Evolutionary conservation across 305 asterid species (phyloP).

Genomic region (Plantago rigida): DNA sequence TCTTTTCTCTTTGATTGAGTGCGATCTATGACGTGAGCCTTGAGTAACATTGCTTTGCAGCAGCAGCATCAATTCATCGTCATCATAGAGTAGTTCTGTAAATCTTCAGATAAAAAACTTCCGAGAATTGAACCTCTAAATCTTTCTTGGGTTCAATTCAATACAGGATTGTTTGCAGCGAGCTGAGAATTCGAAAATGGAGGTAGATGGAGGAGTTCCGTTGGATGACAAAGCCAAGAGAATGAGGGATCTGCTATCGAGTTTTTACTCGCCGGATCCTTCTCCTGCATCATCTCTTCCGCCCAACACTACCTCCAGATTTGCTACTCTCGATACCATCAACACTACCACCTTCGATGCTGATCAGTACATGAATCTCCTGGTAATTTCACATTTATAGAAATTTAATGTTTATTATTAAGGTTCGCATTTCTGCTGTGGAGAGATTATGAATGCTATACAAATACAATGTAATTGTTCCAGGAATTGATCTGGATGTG

Average conservation of each 20-base stretch:
- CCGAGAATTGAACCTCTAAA: not conserved
- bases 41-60: no score
- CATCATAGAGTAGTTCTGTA: no score
- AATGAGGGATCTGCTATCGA: constrained; percentile 88
- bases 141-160: not conserved
- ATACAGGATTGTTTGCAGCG: constrained; percentile 7
- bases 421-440: not conserved
- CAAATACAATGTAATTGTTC: not conserved
- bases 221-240: constrained; percentile 90
- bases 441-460: not conserved
- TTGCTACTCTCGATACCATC: constrained; percentile 57
- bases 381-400: constrained; percentile 35
- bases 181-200: constrained; percentile 34
- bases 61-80: no score
- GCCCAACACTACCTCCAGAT: constrained; percentile 53
- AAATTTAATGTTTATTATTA: not conserved
- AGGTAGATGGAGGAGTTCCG: constrained; percentile 41
- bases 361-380: constrained; percentile 63
- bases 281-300: constrained; percentile 33
- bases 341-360: constrained; percentile 46
- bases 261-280: constrained; percentile 75
- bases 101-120: not conserved
- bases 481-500: not conserved
- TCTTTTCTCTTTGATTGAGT: no score
- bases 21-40: no score